Conservation (phyloP, 2,329 filamentous ascomycete genomes). For the Botrytis elliptica region DNA sequence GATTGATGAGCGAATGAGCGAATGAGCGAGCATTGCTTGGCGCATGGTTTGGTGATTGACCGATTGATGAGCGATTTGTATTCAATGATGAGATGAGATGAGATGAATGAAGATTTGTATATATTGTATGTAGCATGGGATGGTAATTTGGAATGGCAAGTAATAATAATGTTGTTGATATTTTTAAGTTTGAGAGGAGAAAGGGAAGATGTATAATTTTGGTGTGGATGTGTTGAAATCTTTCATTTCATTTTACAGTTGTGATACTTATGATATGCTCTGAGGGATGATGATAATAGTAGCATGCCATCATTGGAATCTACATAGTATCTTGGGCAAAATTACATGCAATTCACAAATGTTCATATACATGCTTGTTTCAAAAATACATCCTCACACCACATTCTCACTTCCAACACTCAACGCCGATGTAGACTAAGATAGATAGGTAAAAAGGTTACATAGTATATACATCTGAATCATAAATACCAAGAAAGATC, state of each 20-base stretch:
- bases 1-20: conserved; percentile 11
- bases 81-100: conserved; percentile 10
- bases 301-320: background rate
- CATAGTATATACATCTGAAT: background rate
- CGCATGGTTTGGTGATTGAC: conserved; percentile 1
- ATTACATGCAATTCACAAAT: background rate
- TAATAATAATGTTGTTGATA: background rate
- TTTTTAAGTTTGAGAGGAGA: background rate
- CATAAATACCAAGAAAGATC: background rate
- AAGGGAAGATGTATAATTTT: background rate
- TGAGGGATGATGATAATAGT: background rate
- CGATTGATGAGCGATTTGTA: background rate
- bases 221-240: background rate
- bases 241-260: background rate
- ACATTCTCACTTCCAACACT: background rate
- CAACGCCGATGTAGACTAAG: background rate
- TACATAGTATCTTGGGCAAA: background rate
- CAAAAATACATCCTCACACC: background rate
- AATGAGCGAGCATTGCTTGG: conserved; percentile 11
- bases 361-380: background rate
- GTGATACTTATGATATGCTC: background rate
- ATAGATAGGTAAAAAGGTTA: background rate
- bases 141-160: background rate
- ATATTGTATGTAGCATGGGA: background rate
- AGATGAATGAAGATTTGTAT: conserved; percentile 9